Evolutionary conservation across 306 rosid genomes (phyloP).

Genomic region (Phaseolus lunatus): DNA sequence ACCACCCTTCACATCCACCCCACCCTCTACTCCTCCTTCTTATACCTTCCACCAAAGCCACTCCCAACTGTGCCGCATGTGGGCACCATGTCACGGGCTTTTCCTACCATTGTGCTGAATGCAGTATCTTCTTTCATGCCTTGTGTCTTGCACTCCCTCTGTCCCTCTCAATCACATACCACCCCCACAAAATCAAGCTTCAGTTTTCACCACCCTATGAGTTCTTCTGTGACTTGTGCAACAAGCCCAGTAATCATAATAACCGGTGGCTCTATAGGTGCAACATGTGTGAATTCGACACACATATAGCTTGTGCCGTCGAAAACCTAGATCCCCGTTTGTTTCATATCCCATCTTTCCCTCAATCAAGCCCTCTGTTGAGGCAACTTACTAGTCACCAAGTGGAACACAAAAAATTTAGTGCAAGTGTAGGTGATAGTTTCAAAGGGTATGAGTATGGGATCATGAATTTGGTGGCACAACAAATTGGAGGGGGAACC

Average conservation of each 20-base stretch:
- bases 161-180: constrained; percentile 46
- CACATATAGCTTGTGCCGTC: constrained; percentile 59
- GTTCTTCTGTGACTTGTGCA: constrained; percentile 67
- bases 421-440: neutral
- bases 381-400: neutral
- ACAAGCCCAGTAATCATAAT: constrained; percentile 45
- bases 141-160: constrained; percentile 59
- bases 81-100: constrained; percentile 46
- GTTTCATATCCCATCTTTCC: constrained; percentile 21
- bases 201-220: constrained; percentile 57
- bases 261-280: constrained; percentile 71
- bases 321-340: constrained; percentile 27
- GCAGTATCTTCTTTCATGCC: constrained; percentile 51
- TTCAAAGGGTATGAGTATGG: constrained; percentile 35
- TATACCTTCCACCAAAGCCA: constrained; percentile 39
- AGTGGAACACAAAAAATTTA: neutral
- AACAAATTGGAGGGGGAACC: constrained; percentile 39
- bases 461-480: constrained; percentile 50
- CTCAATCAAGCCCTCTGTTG: constrained; percentile 35
- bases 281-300: constrained; percentile 66
- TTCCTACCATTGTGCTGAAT: constrained; percentile 62
- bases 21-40: constrained; percentile 57
- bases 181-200: constrained; percentile 59
- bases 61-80: constrained; percentile 53
- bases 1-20: constrained; percentile 58